Conservation (phyloP, 1,284 basidiomycete species). For the Ustilago xerochloae region DNA sequence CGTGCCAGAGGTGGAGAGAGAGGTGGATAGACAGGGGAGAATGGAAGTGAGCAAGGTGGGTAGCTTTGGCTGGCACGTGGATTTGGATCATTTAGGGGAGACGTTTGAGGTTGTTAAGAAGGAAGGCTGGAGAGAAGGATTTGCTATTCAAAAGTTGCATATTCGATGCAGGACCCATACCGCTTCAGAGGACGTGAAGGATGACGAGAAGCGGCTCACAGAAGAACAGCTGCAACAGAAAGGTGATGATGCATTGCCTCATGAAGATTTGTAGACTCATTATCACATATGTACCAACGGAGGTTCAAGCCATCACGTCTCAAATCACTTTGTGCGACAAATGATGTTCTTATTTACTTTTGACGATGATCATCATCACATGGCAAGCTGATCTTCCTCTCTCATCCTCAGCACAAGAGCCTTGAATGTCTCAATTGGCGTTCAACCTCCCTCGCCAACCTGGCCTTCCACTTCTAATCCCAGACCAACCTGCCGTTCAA, state of each 20-base stretch:
- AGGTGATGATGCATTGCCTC: neutral
- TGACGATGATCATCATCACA: too few species aligned
- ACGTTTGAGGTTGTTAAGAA: neutral
- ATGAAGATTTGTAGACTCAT: neutral
- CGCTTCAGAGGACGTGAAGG: neutral
- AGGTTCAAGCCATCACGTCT: too few species aligned
- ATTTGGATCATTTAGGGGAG: conserved; percentile 45
- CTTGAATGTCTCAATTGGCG: too few species aligned
- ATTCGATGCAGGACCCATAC: conserved; percentile 4
- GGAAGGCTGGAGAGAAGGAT: conserved; percentile 1
- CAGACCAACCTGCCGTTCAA: conserved; percentile 48
- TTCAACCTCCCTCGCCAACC: neutral
- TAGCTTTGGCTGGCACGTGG: conserved; percentile 20
- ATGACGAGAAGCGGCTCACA: neutral
- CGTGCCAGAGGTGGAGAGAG: neutral
- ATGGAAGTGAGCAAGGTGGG: neutral
- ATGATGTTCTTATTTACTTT: neutral
- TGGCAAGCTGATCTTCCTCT: too few species aligned
- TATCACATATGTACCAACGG: neutral
- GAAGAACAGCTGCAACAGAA: neutral
- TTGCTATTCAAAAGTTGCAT: conserved; percentile 21
- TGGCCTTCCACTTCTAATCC: conserved; percentile 20
- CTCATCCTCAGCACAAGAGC: neutral
- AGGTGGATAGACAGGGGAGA: neutral
- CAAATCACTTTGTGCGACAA: neutral